These are phyloP conservation scores for Pythium scleroteichum DNA, from an alignment of 352 stramenopile genomes.

Conservation along the genomic window DNA sequence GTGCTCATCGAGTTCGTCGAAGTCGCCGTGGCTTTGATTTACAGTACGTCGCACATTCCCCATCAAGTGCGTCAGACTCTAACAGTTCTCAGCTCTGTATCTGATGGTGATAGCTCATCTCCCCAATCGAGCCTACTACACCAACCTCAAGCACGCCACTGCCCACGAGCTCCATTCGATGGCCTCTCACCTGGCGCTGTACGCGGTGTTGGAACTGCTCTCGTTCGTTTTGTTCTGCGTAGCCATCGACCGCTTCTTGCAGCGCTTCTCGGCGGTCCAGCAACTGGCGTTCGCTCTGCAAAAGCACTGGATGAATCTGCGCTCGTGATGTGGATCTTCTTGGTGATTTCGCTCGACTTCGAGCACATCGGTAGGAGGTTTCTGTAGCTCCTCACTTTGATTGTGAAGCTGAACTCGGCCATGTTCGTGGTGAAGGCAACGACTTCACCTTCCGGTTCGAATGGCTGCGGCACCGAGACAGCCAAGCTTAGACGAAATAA, in stretches of 20 bases:
- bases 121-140: too few species aligned
- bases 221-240: not conserved
- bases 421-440: not conserved
- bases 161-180: too few species aligned
- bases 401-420: not conserved
- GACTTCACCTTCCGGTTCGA: slow-evolving; percentile 23
- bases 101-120: too few species aligned
- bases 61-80: too few species aligned
- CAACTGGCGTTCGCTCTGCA: not conserved
- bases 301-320: slow-evolving; percentile 17
- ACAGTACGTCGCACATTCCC: too few species aligned
- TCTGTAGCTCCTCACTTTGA: not conserved
- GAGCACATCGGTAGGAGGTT: slow-evolving; percentile 19
- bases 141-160: too few species aligned
- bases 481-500: too few species aligned
- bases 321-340: slow-evolving; percentile 29
- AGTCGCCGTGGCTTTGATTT: too few species aligned
- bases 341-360: slow-evolving; percentile 18
- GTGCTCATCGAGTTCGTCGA: too few species aligned
- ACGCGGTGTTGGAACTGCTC: not conserved
- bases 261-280: not conserved
- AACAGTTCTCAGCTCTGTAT: too few species aligned
- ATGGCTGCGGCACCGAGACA: slow-evolving; percentile 5
- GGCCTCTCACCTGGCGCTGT: too few species aligned
- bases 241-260: not conserved